A percentile compares a stretch with the other conserved stretches of the same genome.
Evolutionary conservation across 352 stramenopile genomes (phyloP).

Genomic region (Phytophthora foliorum): DNA sequence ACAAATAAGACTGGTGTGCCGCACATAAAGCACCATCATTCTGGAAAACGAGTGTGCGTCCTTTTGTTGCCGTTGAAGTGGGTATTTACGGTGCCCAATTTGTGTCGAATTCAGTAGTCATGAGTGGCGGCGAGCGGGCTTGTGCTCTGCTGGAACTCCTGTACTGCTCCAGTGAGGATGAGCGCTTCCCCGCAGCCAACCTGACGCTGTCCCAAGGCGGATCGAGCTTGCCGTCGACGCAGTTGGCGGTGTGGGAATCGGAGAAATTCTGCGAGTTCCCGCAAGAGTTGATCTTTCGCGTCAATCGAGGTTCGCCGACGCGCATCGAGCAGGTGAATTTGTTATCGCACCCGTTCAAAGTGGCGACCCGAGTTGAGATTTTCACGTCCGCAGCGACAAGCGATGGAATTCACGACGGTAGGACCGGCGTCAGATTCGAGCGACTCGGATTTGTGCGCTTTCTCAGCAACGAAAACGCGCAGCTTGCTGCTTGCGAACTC

Average conservation of each 20-base stretch:
- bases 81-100: neutral
- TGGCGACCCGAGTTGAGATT: constrained; percentile 61
- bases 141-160: constrained; percentile 43
- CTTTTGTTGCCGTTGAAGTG: constrained; percentile 8
- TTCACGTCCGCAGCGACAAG: constrained; percentile 30
- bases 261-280: constrained; percentile 75
- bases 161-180: constrained; percentile 51
- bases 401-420: constrained; percentile 10
- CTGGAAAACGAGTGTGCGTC: constrained; percentile 11
- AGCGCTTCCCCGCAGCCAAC: constrained; percentile 24
- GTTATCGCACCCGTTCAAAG: constrained; percentile 51
- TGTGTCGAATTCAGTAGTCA: neutral
- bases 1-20: constrained; percentile 25
- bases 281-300: constrained; percentile 62
- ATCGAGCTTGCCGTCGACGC: neutral
- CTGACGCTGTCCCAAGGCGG: neutral
- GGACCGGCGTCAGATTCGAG: constrained; percentile 33
- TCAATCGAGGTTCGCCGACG: constrained; percentile 40
- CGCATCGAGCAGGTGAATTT: constrained; percentile 36
- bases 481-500: constrained; percentile 52
- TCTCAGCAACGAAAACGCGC: constrained; percentile 29
- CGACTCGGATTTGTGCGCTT: constrained; percentile 59
- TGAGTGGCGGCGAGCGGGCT: constrained; percentile 1
- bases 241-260: constrained; percentile 44
- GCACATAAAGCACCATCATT: constrained; percentile 31